Conservation (phyloP, 2,329 filamentous ascomycete genomes). For the Ramularia endophylla region DNA sequence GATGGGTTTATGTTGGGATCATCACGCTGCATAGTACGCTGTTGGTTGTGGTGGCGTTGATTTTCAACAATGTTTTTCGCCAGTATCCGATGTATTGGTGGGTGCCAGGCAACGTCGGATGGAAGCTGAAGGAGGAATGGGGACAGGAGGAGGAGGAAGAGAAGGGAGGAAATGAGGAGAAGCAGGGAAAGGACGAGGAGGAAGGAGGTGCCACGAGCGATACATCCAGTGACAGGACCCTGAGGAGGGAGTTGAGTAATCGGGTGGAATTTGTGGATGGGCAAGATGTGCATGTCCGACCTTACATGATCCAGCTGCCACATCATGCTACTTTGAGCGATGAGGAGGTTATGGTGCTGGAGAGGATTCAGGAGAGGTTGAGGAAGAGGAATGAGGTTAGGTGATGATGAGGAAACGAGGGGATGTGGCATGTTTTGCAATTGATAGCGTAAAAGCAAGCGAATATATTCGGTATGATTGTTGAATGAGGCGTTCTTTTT, state of each 20-base stretch:
- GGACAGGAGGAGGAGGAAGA: slow-evolving; percentile 9
- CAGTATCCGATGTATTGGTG: slow-evolving; percentile 47
- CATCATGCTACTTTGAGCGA: slow-evolving; percentile 30
- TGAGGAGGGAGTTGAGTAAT: slow-evolving; percentile 16
- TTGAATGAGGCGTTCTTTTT: no score
- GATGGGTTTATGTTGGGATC: slow-evolving; percentile 42
- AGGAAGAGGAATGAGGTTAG: no score
- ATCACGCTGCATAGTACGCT: slow-evolving; percentile 38
- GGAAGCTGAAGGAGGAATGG: slow-evolving; percentile 20
- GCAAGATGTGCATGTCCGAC: slow-evolving; percentile 28
- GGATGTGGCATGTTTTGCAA: no score
- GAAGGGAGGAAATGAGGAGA: not conserved
- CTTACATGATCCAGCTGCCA: slow-evolving; percentile 31
- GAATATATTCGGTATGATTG: no score
- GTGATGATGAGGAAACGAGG: no score
- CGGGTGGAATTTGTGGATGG: slow-evolving; percentile 14
- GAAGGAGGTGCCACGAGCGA: slow-evolving; percentile 7
- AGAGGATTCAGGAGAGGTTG: slow-evolving; percentile 31
- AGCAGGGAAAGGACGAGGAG: slow-evolving; percentile 4
- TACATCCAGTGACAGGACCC: slow-evolving; percentile 12
- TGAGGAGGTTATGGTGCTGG: slow-evolving; percentile 33
- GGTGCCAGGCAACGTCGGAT: slow-evolving; percentile 36
- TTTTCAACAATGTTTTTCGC: slow-evolving; percentile 43
- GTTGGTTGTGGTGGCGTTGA: slow-evolving; percentile 38
- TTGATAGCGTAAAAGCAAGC: no score